These are phyloP conservation scores for Apiotrichum brassicae DNA, from an alignment of 1,284 basidiomycete genomes.

Conservation along the genomic window DNA sequence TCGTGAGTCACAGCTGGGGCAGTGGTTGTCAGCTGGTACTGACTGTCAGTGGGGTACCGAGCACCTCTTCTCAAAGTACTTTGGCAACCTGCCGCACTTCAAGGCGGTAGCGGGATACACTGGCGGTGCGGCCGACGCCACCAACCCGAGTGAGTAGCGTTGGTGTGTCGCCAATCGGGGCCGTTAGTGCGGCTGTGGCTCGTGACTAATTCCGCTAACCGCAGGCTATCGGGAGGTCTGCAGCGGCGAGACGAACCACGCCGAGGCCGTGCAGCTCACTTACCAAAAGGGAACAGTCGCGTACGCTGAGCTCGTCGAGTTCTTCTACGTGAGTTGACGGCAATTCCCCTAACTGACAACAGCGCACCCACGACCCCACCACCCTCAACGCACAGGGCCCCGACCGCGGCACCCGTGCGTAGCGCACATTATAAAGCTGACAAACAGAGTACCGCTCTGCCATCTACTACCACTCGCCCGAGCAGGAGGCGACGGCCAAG, in stretches of 20 bases:
- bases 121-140: slow-evolving; percentile 60
- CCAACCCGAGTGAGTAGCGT: slow-evolving; percentile 18
- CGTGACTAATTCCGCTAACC: too few relatives aligned
- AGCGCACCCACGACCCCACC: slow-evolving; percentile 86
- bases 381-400: slow-evolving; percentile 69
- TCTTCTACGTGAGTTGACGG: slow-evolving; percentile 58
- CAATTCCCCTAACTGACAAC: background rate
- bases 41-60: slow-evolving; percentile 65
- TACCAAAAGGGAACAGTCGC: slow-evolving; percentile 73
- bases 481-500: slow-evolving; percentile 69
- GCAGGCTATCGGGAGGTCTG: slow-evolving; percentile 68
- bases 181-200: too few relatives aligned
- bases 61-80: slow-evolving; percentile 78
- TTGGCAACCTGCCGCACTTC: slow-evolving; percentile 53
- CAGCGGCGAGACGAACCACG: slow-evolving; percentile 74
- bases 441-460: slow-evolving; percentile 80
- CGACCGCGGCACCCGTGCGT: slow-evolving; percentile 70
- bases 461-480: slow-evolving; percentile 74
- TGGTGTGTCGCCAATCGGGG: too few relatives aligned
- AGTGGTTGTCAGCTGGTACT: background rate
- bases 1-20: slow-evolving; percentile 30
- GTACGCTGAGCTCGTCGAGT: slow-evolving; percentile 82
- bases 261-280: slow-evolving; percentile 78
- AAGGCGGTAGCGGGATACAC: slow-evolving; percentile 74
- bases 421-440: slow-evolving; percentile 1